Conservation (phyloP, 345 rosid genomes). For the Rhizophora mangle region DNA sequence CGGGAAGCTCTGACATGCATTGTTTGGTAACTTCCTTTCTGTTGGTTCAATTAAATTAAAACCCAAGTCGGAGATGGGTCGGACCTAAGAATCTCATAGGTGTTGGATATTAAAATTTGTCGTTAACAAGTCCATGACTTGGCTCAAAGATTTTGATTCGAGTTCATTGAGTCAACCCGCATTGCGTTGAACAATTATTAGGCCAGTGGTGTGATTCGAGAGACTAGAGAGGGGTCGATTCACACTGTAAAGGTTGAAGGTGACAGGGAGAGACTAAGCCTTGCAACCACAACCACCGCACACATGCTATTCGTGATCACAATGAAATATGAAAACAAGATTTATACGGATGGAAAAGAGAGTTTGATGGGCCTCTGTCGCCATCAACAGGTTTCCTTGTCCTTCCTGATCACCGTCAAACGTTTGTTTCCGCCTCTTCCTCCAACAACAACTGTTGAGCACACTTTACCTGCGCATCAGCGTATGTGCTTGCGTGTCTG, state of each 20-base stretch:
- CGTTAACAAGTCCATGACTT: too few species aligned
- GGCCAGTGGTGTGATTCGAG: background rate
- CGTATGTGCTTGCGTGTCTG: background rate
- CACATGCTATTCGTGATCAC: slow-evolving; percentile 34
- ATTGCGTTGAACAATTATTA: background rate
- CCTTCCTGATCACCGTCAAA: background rate
- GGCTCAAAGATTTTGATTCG: too few species aligned
- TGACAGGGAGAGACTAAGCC: slow-evolving; percentile 37
- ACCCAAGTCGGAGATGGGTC: too few species aligned
- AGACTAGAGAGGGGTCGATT: slow-evolving; percentile 16
- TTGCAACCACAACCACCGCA: slow-evolving; percentile 42
- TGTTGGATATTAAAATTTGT: too few species aligned
- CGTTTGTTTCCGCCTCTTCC: too few species aligned
- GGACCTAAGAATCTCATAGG: too few species aligned
- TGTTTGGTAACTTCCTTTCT: too few species aligned
- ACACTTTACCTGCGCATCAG: too few species aligned
- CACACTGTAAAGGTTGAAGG: slow-evolving; percentile 55
- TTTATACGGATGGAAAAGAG: background rate
- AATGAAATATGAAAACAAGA: slow-evolving; percentile 1
- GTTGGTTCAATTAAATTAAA: too few species aligned
- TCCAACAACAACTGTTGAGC: too few species aligned
- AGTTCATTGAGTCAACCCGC: too few species aligned
- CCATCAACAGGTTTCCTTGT: background rate
- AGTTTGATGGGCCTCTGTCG: background rate
- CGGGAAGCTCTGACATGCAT: too few species aligned